These are phyloP conservation scores for Prunus yedoensis DNA, from an alignment of 331 rosid species.

Conservation along the genomic window DNA sequence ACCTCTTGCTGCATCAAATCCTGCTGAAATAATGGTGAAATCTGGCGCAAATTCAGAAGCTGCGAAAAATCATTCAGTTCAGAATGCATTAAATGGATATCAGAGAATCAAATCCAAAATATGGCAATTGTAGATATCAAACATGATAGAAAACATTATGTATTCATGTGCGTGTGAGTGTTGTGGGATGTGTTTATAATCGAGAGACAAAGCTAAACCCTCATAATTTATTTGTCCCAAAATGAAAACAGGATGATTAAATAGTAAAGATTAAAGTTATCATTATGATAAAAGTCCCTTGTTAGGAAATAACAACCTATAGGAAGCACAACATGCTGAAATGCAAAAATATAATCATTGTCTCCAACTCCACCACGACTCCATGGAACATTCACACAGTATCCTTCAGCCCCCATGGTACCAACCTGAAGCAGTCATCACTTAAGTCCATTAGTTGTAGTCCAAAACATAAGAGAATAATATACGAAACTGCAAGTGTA, in stretches of 20 bases:
- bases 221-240: not conserved
- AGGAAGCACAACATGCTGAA: slow-evolving; percentile 88
- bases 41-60: slow-evolving; percentile 91
- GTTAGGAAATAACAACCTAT: slow-evolving; percentile 58
- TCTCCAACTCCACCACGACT: slow-evolving; percentile 88
- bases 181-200: not conserved
- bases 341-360: slow-evolving; percentile 85
- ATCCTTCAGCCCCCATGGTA: slow-evolving; percentile 95
- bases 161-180: not conserved
- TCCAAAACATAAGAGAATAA: slow-evolving; percentile 18
- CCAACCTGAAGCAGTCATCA: slow-evolving; percentile 66
- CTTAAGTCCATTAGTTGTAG: slow-evolving; percentile 20
- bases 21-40: slow-evolving; percentile 92
- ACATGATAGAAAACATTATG: not conserved
- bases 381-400: slow-evolving; percentile 97
- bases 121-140: not conserved
- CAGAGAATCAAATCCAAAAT: not conserved
- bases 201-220: not conserved
- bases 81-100: slow-evolving; percentile 21
- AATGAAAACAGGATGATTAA: not conserved
- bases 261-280: not conserved
- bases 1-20: slow-evolving; percentile 99
- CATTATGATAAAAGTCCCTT: not conserved
- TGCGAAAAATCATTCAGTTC: slow-evolving; percentile 40
- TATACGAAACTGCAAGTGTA: slow-evolving; percentile 9